Percentiles rank a stretch among this genome's conserved stretches.
Conservation (phyloP, 2,329 filamentous ascomycete genomes). For the Ascochyta rabiei region DNA sequence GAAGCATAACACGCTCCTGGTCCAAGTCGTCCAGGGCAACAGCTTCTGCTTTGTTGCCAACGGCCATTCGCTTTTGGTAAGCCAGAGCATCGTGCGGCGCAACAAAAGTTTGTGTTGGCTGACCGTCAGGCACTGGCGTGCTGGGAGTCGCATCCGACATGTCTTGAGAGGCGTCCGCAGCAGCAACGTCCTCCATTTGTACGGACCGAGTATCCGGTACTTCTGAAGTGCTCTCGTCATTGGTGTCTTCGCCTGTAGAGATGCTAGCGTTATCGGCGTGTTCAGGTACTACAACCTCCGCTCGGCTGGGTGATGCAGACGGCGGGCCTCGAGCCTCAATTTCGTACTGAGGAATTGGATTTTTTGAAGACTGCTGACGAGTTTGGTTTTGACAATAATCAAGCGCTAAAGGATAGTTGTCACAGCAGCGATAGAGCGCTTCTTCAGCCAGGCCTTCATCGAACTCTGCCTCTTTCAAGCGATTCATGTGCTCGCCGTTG, state of each 20-base stretch:
- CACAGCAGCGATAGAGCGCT: slow-evolving; percentile 82
- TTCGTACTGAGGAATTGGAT: slow-evolving; percentile 66
- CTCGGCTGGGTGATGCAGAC: slow-evolving; percentile 40
- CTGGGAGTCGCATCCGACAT: slow-evolving; percentile 18
- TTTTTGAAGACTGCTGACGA: slow-evolving; percentile 64
- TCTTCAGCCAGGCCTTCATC: slow-evolving; percentile 73
- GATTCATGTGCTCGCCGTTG: slow-evolving; percentile 52
- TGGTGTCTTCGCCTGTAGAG: slow-evolving; percentile 33
- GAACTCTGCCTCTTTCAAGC: slow-evolving; percentile 54
- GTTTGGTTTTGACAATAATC: slow-evolving; percentile 77
- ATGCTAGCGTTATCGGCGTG: slow-evolving; percentile 35
- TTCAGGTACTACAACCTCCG: slow-evolving; percentile 43
- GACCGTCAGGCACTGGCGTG: slow-evolving; percentile 27
- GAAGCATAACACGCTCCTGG: slow-evolving; percentile 72
- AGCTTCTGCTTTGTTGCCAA: slow-evolving; percentile 44
- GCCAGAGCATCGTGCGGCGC: slow-evolving; percentile 36
- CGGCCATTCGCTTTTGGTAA: slow-evolving; percentile 41
- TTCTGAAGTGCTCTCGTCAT: slow-evolving; percentile 35
- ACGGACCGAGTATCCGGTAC: slow-evolving; percentile 44
- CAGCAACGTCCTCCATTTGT: slow-evolving; percentile 46
- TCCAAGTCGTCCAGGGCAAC: slow-evolving; percentile 81
- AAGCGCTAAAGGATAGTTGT: slow-evolving; percentile 62
- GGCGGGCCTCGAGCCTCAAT: slow-evolving; percentile 37
- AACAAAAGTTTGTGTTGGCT: slow-evolving; percentile 18
- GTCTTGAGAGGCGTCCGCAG: slow-evolving; percentile 21